Base-by-base conservation (phyloP, 257 asterid species). In the Gynochthodes officinalis region DNA sequence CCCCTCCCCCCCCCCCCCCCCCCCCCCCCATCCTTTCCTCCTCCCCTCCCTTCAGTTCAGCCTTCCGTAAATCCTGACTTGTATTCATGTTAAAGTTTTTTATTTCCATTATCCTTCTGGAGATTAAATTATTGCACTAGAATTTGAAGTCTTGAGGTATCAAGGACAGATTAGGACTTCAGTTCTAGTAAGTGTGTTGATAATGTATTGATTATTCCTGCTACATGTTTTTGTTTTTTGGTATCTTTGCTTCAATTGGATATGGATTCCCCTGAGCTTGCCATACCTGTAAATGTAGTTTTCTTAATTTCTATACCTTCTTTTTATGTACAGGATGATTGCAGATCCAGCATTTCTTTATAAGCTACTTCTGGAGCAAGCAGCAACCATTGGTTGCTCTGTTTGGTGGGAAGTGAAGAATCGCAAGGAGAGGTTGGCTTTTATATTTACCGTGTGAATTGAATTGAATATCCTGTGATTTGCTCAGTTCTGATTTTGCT, bases 271-370 rank as follows among this genome's bases (percentile, higher is more conserved):
- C 27, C 19, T 49, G 27, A 2, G 35, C 33, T 18, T 68, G 13
- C 66, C 39, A 43, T 28, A 63, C 62, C 55, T 69, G 6, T 16
- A 44, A 49, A 64, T 39, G 44, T 43, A 40, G 40, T 58, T 58
- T 18, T 62, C 66, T 78, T 52, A 70, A 69, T 58, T 21, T 43
- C 62, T 63, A 62, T 44, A 28, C 70, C 64, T 69, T 64, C 74
- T 70, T 42, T 74, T 57, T 70, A 74, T 76, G 42, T 37, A 58
- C 92, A 92, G 99, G 90, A 87, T 92, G 99, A 90, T 95, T 70
- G 99, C 99, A 69, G 99, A 95, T 78, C 99, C 99, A 55, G 91
- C 97, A 58, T 95, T 95, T 81, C 71, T 92, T 67, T 75, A 81
- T 82, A 89, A 84, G 84, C 85, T 95, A 73, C 91, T 95, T 73